Evolutionary conservation across 495 filamentous ascomycete species (phyloP).

Genomic region (Penicillium silybi): DNA sequence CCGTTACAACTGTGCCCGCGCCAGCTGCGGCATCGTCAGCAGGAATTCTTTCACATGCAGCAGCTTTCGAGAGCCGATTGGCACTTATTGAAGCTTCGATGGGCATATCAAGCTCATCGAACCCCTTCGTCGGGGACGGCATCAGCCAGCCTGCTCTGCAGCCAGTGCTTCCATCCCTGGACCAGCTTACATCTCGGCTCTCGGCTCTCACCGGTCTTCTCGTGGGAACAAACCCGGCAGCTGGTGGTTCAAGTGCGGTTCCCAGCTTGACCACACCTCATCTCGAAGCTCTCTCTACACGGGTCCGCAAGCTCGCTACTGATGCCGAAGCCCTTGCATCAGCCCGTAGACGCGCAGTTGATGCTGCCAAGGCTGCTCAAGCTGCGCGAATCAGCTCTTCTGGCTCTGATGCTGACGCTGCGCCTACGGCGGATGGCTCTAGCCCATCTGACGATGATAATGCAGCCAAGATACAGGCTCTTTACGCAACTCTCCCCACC

Average conservation of each 20-base stretch:
- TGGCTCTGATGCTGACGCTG: slow-evolving; percentile 25
- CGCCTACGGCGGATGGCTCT: slow-evolving; percentile 26
- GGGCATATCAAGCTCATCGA: slow-evolving; percentile 66
- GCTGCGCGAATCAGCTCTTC: slow-evolving; percentile 51
- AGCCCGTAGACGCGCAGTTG: slow-evolving; percentile 63
- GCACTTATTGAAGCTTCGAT: slow-evolving; percentile 73
- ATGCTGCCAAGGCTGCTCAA: slow-evolving; percentile 63
- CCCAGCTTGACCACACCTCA: slow-evolving; percentile 34
- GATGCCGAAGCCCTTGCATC: slow-evolving; percentile 78
- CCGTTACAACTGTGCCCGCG: slow-evolving; percentile 5
- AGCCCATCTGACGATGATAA: slow-evolving; percentile 54
- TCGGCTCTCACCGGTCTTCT: slow-evolving; percentile 41
- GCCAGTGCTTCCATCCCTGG: slow-evolving; percentile 73
- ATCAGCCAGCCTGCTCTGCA: slow-evolving; percentile 63
- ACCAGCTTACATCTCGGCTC: slow-evolving; percentile 51
- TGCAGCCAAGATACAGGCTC: slow-evolving; percentile 80
- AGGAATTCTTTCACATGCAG: slow-evolving; percentile 70
- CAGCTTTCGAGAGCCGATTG: slow-evolving; percentile 82
- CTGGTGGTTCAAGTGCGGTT: slow-evolving; percentile 22
- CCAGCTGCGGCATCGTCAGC: slow-evolving; percentile 36
- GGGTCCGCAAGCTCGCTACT: slow-evolving; percentile 68
- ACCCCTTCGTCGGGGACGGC: slow-evolving; percentile 59
- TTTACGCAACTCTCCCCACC: slow-evolving; percentile 83
- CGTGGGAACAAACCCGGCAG: slow-evolving; percentile 36
- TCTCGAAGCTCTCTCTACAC: slow-evolving; percentile 69